Conservation (phyloP, 495 filamentous ascomycete genomes). For the Physcia stellaris region DNA sequence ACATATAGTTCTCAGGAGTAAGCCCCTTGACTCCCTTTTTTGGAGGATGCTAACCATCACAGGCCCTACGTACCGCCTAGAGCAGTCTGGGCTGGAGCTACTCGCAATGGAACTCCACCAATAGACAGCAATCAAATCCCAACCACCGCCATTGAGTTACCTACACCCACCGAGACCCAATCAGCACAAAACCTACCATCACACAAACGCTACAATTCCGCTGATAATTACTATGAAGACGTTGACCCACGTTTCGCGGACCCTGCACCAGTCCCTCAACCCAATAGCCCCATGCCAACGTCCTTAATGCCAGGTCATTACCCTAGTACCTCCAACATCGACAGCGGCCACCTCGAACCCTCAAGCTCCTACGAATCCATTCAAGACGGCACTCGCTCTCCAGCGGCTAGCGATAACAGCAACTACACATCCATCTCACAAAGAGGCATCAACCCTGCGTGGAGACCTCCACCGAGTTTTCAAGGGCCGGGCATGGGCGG, state of each 20-base stretch:
- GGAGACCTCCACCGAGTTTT: slow-evolving; percentile 34
- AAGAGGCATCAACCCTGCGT: slow-evolving; percentile 74
- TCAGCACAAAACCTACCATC: slow-evolving; percentile 13
- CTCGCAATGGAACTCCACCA: slow-evolving; percentile 8
- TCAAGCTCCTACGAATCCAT: slow-evolving; percentile 38
- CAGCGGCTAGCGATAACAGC: slow-evolving; percentile 60
- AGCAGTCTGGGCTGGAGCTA: slow-evolving; percentile 24
- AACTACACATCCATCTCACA: slow-evolving; percentile 79
- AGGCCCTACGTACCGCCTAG: slow-evolving; percentile 54
- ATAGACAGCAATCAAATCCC: slow-evolving; percentile 7
- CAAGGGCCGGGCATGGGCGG: slow-evolving; percentile 9
- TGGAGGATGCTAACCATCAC: slow-evolving; percentile 14
- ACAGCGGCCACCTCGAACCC: slow-evolving; percentile 16
- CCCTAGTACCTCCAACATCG: slow-evolving; percentile 19
- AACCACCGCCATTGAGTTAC: slow-evolving; percentile 28
- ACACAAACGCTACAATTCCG: slow-evolving; percentile 31
- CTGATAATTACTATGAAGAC: slow-evolving; percentile 75
- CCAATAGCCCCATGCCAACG: slow-evolving; percentile 14
- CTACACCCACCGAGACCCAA: slow-evolving; percentile 17
- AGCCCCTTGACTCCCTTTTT: slow-evolving; percentile 21
- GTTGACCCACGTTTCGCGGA: slow-evolving; percentile 74
- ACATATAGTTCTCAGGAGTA: slow-evolving; percentile 60
- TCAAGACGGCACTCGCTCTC: slow-evolving; percentile 53
- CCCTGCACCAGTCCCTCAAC: slow-evolving; percentile 13
- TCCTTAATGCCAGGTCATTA: slow-evolving; percentile 19